Evolutionary conservation across 805 yeast genomes (phyloP).

Genomic region (Candida silvicultrix): DNA sequence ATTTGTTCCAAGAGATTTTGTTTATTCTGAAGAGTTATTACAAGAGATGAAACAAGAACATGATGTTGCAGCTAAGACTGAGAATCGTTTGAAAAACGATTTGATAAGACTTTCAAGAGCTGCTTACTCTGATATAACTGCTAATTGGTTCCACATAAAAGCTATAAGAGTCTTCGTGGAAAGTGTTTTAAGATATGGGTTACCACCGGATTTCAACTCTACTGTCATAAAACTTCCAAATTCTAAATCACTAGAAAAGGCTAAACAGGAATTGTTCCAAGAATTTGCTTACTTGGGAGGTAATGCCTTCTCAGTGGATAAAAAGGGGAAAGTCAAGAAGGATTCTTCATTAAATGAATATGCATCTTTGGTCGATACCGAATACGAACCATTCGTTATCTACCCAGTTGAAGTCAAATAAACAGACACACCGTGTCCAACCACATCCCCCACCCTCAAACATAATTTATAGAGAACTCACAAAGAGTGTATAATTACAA

Average conservation of each 20-base stretch:
- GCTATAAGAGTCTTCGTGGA: conserved; percentile 86
- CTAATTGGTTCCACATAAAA: conserved; percentile 88
- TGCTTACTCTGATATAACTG: conserved; percentile 81
- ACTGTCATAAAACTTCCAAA: conserved; percentile 40
- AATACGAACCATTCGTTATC: conserved; percentile 93
- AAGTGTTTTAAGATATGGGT: conserved; percentile 89
- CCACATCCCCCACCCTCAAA: no score
- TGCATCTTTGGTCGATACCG: conserved; percentile 88
- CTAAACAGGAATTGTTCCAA: conserved; percentile 62
- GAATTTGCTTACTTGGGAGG: conserved; percentile 91
- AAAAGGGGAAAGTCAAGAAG: conserved; percentile 57
- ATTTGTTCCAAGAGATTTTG: conserved; percentile 90
- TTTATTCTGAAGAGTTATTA: conserved; percentile 72
- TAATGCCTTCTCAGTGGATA: conserved; percentile 69
- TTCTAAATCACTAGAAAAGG: conserved; percentile 37
- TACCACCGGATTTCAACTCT: conserved; percentile 84
- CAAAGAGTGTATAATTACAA: neutral
- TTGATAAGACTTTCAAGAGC: conserved; percentile 77
- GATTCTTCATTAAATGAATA: conserved; percentile 73
- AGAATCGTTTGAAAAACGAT: conserved; percentile 68
- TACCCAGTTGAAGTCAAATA: conserved; percentile 47
- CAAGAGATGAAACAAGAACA: conserved; percentile 74
- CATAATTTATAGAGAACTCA: neutral
- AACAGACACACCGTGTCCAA: no score
- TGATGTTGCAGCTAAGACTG: conserved; percentile 66